Conservation (phyloP, 257 asterid genomes). For the Solanum neorickii region DNA sequence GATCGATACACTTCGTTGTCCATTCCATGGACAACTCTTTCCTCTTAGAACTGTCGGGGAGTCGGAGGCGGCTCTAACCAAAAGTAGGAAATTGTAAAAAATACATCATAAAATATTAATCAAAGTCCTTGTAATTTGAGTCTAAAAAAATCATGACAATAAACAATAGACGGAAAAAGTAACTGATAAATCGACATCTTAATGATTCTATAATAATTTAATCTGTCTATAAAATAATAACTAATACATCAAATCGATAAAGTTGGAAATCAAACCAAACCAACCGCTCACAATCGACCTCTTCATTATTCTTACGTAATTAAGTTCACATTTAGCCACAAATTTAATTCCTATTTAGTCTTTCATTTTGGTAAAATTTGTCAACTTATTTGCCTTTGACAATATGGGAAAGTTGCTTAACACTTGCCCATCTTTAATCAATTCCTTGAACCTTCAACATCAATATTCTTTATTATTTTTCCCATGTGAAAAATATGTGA, state of each 20-base stretch:
- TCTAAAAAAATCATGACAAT: no score
- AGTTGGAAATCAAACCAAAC: neutral
- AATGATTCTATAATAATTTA: no score
- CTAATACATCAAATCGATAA: no score
- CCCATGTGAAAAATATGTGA: neutral
- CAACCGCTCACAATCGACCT: neutral
- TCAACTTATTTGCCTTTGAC: neutral
- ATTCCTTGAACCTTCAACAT: neutral
- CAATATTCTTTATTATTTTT: neutral
- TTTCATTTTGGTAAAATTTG: neutral
- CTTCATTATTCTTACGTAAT: neutral
- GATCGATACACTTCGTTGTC: no score
- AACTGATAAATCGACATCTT: no score
- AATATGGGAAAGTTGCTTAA: neutral
- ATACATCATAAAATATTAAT: no score
- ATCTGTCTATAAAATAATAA: neutral
- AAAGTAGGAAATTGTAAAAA: no score
- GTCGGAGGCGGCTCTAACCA: no score
- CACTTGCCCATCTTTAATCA: neutral
- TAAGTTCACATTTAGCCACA: neutral
- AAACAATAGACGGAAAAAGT: fast-evolving
- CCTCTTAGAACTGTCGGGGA: no score
- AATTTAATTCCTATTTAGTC: neutral
- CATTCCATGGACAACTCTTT: no score
- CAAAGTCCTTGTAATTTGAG: neutral